These are phyloP conservation scores for Bassia scoparia DNA, from an alignment of 148 eudicot species.

Conservation along the genomic window DNA sequence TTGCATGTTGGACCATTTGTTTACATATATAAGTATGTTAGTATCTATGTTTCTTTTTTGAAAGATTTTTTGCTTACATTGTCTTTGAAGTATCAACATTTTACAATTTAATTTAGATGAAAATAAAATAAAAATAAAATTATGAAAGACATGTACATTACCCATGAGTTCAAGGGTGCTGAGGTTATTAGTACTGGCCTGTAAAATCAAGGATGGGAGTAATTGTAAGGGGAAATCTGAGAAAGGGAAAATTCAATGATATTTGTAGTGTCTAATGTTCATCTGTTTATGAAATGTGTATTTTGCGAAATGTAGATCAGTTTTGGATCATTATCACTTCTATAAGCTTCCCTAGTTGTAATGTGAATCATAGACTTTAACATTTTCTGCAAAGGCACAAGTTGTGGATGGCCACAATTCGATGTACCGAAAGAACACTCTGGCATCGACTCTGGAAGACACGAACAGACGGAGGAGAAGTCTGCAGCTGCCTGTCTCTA, in stretches of 20 bases:
- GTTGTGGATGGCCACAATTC: conserved; percentile 90
- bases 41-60: background rate
- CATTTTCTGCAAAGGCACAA: conserved; percentile 47
- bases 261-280: no score
- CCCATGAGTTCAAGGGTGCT: no score
- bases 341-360: background rate
- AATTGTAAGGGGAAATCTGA: no score
- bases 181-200: no score
- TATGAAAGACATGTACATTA: no score
- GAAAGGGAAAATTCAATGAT: no score
- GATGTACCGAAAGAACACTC: conserved; percentile 71
- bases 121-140: no score
- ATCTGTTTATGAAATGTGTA: background rate
- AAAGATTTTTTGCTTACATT: background rate
- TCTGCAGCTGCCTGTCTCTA: conserved; percentile 25
- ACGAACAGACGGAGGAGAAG: conserved; percentile 25
- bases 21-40: background rate
- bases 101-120: no score
- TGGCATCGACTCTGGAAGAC: conserved; percentile 44
- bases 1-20: background rate
- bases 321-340: background rate
- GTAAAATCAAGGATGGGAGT: no score
- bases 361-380: background rate
- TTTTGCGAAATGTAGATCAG: background rate
- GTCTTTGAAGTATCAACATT: background rate